Conservation (phyloP, 306 rosid genomes). For the Pterocarpus santalinus region DNA sequence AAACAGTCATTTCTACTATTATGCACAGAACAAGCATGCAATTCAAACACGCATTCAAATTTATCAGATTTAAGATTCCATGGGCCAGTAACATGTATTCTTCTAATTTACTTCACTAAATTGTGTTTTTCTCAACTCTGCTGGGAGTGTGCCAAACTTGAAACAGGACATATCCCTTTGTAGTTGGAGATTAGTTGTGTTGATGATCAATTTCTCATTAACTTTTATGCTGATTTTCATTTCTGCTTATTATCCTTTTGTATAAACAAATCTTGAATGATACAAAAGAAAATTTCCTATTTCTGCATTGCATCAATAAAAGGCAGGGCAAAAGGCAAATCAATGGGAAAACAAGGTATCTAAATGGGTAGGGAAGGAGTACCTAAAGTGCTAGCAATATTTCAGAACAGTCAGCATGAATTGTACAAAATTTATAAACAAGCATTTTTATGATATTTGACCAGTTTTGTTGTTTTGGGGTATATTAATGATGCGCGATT, state of each 20-base stretch:
- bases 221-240: constrained; percentile 16
- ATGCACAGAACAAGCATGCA: constrained; percentile 15
- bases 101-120: constrained; percentile 3
- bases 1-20: constrained; percentile 5
- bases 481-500: neutral
- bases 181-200: constrained; percentile 15
- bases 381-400: neutral
- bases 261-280: neutral
- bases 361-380: neutral
- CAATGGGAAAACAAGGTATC: neutral
- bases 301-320: constrained; percentile 3
- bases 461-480: neutral
- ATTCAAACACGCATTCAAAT: constrained; percentile 7
- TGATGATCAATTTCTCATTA: neutral
- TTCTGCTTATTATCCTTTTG: neutral
- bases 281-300: neutral
- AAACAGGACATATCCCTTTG: neutral
- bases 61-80: constrained; percentile 27
- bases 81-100: constrained; percentile 13
- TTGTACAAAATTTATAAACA: neutral
- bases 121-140: constrained; percentile 25
- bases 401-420: neutral
- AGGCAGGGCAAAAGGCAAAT: neutral
- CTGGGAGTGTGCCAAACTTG: neutral
- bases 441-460: neutral